Conservation (phyloP, 495 filamentous ascomycete species). For the Astrocystis sublimbata region DNA sequence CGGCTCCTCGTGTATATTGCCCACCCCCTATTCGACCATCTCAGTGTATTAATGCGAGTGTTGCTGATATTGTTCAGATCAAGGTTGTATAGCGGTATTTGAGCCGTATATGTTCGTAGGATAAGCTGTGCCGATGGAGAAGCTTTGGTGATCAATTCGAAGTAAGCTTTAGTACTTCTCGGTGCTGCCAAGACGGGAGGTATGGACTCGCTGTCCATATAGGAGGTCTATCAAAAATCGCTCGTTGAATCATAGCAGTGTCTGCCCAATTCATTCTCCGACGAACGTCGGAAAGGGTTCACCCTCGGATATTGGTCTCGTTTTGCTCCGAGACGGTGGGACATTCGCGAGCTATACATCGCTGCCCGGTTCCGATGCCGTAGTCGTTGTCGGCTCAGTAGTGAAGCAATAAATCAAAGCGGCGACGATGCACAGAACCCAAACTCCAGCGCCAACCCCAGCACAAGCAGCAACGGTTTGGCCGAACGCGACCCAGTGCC, state of each 20-base stretch:
- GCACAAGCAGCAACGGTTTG: conserved; percentile 38
- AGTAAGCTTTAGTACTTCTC: not conserved
- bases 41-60: too few species aligned
- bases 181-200: not conserved
- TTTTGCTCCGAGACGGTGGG: not conserved
- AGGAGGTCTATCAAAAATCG: not conserved
- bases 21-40: too few species aligned
- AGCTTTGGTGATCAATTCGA: not conserved
- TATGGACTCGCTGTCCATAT: not conserved
- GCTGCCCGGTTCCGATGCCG: not conserved
- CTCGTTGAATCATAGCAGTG: not conserved
- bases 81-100: not conserved
- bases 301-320: not conserved
- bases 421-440: conserved; percentile 40
- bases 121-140: not conserved
- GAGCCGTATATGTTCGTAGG: too few species aligned
- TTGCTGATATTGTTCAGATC: not conserved
- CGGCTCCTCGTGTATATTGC: too few species aligned
- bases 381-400: conserved; percentile 1
- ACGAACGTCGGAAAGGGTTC: not conserved
- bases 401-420: conserved; percentile 39
- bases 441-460: conserved; percentile 41
- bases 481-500: conserved; percentile 22
- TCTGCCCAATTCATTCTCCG: not conserved
- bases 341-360: not conserved